Conservation (phyloP, 2,329 filamentous ascomycete genomes). For the Amauroascus niger region DNA sequence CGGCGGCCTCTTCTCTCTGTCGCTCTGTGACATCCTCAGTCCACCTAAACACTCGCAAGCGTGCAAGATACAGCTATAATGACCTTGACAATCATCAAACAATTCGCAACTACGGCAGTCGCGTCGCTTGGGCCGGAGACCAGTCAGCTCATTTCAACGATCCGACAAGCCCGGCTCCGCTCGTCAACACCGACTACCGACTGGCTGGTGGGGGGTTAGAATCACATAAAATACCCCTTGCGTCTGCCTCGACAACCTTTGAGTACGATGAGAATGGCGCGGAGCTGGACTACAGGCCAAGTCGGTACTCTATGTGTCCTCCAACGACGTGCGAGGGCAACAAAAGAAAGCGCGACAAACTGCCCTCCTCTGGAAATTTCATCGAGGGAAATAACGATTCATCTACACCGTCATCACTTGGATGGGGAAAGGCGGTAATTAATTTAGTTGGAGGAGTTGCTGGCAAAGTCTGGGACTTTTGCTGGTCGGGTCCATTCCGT, state of each 20-base stretch:
- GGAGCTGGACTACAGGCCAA: constrained; percentile 36
- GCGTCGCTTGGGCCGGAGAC: constrained; percentile 7
- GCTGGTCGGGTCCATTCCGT: constrained; percentile 58
- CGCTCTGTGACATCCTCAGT: constrained; percentile 24
- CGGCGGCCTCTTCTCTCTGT: constrained; percentile 32
- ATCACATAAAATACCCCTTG: constrained; percentile 23
- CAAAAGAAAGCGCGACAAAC: constrained; percentile 13
- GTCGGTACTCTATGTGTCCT: constrained; percentile 27
- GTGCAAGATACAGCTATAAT: constrained; percentile 15
- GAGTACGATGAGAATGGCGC: constrained; percentile 21
- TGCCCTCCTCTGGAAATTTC: constrained; percentile 4
- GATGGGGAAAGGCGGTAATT: constrained; percentile 30
- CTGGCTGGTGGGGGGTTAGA: constrained; percentile 28
- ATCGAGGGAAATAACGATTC: background rate
- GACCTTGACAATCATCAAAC: constrained; percentile 1
- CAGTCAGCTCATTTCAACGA: constrained; percentile 17
- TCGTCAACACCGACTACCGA: constrained; percentile 33
- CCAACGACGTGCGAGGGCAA: constrained; percentile 2
- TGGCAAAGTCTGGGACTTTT: constrained; percentile 78
- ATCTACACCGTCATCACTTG: constrained; percentile 5
- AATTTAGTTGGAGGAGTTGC: constrained; percentile 33
- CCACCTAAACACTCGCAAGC: constrained; percentile 15
- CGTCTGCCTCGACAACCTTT: constrained; percentile 5
- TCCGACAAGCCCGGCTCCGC: constrained; percentile 28
- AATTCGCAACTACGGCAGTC: constrained; percentile 6